These are phyloP conservation scores for Purpureocillium lavendulum DNA, from an alignment of 2,329 filamentous ascomycete species.

Conservation along the genomic window DNA sequence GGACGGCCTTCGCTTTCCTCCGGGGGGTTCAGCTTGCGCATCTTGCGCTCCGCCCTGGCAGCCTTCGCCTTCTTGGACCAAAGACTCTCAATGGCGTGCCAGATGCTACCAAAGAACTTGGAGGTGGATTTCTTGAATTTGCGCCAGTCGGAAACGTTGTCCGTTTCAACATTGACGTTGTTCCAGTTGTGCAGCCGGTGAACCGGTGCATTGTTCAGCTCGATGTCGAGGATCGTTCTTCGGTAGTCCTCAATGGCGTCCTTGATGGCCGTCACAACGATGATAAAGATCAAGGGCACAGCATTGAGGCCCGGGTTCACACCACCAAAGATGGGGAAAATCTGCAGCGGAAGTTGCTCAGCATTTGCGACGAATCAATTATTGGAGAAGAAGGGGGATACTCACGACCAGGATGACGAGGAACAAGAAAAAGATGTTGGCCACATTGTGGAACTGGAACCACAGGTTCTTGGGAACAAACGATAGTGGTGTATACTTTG, in stretches of 20 bases:
- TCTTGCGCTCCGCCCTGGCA: slow-evolving; percentile 40
- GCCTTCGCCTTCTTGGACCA: slow-evolving; percentile 44
- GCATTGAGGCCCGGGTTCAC: slow-evolving; percentile 83
- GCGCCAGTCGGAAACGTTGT: slow-evolving; percentile 80
- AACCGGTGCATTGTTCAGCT: slow-evolving; percentile 92
- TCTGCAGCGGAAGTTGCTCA: slow-evolving; percentile 41
- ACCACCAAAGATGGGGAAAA: slow-evolving; percentile 93
- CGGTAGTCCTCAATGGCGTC: slow-evolving; percentile 95
- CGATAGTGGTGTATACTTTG: slow-evolving; percentile 92
- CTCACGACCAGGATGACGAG: slow-evolving; percentile 89
- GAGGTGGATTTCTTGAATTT: slow-evolving; percentile 83
- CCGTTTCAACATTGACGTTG: slow-evolving; percentile 88
- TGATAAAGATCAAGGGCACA: slow-evolving; percentile 87
- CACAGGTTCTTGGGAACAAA: slow-evolving; percentile 96
- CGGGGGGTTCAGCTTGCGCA: slow-evolving; percentile 9
- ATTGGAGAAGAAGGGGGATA: slow-evolving; percentile 5
- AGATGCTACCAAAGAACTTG: slow-evolving; percentile 46
- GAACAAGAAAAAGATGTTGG: slow-evolving; percentile 97
- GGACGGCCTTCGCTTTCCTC: slow-evolving; percentile 46
- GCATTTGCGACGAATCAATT: background rate
- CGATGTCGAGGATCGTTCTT: slow-evolving; percentile 81
- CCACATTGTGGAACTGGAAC: slow-evolving; percentile 97
- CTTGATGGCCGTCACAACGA: slow-evolving; percentile 82
- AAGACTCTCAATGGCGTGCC: slow-evolving; percentile 33
- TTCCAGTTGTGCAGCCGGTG: slow-evolving; percentile 82